These are phyloP conservation scores for Candida saitoana DNA, from an alignment of 805 yeast genomes.

Conservation along the genomic window DNA sequence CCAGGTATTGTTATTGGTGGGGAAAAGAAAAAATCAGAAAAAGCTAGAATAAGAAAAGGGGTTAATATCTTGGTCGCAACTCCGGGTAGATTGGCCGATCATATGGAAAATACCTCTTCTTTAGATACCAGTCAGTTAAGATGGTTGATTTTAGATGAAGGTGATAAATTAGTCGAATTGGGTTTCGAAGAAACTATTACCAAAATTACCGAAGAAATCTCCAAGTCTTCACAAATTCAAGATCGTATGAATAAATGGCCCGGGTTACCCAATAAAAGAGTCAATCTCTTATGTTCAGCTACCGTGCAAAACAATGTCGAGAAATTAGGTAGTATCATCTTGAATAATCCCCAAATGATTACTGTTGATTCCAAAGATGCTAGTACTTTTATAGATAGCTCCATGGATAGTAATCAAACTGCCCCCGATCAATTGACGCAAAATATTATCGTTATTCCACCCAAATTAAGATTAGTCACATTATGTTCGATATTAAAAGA, in stretches of 20 bases:
- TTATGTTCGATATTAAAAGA: conserved; percentile 62
- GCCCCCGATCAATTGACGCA: conserved; percentile 93
- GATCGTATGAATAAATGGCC: conserved; percentile 40
- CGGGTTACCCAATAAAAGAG: conserved; percentile 62
- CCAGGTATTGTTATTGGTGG: conserved; percentile 98
- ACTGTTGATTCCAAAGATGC: conserved; percentile 21
- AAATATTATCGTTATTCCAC: conserved; percentile 80
- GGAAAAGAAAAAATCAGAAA: conserved; percentile 94
- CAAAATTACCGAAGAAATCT: conserved; percentile 61
- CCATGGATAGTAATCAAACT: conserved; percentile 15
- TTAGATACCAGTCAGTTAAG: conserved; percentile 70
- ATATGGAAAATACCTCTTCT: conserved; percentile 80
- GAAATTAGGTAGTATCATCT: conserved; percentile 73
- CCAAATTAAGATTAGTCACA: conserved; percentile 83
- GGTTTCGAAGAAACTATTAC: conserved; percentile 94
- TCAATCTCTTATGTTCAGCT: conserved; percentile 89
- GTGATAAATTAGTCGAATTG: conserved; percentile 90
- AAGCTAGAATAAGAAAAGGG: conserved; percentile 93
- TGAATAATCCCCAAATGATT: conserved; percentile 71
- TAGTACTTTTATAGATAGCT: conserved; percentile 5
- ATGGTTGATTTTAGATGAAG: conserved; percentile 93
- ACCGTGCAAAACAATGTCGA: conserved; percentile 80
- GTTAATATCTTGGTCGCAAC: conserved; percentile 95
- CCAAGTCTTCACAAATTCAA: conserved; percentile 39
- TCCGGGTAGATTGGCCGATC: conserved; percentile 95